Conservation (phyloP, 2,329 filamentous ascomycete species). For the Verticillium alfalfae region DNA sequence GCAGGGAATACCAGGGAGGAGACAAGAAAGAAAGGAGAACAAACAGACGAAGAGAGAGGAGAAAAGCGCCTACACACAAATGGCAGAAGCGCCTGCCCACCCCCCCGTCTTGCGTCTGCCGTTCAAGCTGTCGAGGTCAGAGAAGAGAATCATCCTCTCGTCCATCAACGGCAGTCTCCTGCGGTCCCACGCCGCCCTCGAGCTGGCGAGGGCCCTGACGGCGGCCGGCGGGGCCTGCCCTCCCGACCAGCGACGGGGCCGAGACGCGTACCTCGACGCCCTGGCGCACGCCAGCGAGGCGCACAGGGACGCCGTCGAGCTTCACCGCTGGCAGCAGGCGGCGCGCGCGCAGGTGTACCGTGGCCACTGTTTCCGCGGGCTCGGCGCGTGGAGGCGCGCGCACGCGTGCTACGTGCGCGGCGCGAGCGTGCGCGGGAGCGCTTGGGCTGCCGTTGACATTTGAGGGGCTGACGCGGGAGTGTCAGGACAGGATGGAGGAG, state of each 20-base stretch:
- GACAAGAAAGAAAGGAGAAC: too few species aligned
- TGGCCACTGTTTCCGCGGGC: slow-evolving; percentile 15
- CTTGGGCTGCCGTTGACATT: slow-evolving; percentile 6
- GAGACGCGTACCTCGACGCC: slow-evolving; percentile 3
- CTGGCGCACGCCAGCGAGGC: slow-evolving; percentile 13
- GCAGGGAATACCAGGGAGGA: background rate
- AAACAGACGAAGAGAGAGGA: background rate
- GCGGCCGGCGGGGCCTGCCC: background rate
- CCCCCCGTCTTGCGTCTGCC: background rate
- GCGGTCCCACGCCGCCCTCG: background rate
- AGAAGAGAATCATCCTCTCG: background rate
- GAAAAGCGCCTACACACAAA: background rate
- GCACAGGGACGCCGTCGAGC: slow-evolving; percentile 8
- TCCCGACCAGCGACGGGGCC: background rate
- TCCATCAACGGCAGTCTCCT: background rate
- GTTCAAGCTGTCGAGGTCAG: background rate
- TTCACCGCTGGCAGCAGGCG: slow-evolving; percentile 10
- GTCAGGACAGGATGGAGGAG: slow-evolving; percentile 4
- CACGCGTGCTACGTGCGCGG: slow-evolving; percentile 14
- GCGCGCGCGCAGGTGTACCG: slow-evolving; percentile 15
- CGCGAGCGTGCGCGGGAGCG: slow-evolving; percentile 8
- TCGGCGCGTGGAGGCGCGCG: slow-evolving; percentile 15
- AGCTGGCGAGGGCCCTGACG: background rate
- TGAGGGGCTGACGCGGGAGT: slow-evolving; percentile 6
- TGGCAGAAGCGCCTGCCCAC: background rate